Base-by-base conservation (phyloP, 2,329 filamentous ascomycete genomes). In the Phaeosphaeria sp. region DNA sequence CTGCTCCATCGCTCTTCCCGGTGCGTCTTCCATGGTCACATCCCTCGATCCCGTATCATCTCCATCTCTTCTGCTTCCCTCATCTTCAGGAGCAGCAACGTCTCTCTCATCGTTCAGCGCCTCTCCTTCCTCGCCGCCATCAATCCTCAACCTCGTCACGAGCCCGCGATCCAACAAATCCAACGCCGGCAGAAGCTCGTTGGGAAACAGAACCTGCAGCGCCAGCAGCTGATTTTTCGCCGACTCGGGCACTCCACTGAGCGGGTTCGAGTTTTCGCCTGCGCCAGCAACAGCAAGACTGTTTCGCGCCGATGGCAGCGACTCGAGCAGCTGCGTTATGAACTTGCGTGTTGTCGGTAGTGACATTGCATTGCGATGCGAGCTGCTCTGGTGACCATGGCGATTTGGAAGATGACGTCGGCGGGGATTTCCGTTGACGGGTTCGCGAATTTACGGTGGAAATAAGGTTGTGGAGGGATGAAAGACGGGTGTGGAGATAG, bases 161-260 rank as follows among this genome's bases (percentile, higher is more conserved):
- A 95, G 84, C 2, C 84, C 80, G 24, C 92, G 86, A 75, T 99
- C 95, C 0, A 99, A 83, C 0, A 98, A 83, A 75, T 98, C 93
- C 2, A 99, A 83, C 0, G 94, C 92, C 2, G 92, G 91, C 1
- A 97, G 87, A 1, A 97, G 80, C 53, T 92, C 85, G 61, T 87
- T 86, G 0, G 93, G 93, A 71, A 96, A 96, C 15, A 97, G 80
- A 33, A 92, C 90, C 78, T 97, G 93, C 0, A 97, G 84, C 0
- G 91, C 92, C 1, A 92, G 80, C n/a, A 97, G 80, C 17, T 90
- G 79, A 49, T 74, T 75, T 65, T 74, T 77, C 44, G 66, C 56
- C 20, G 59, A 22, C 39, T 74, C 62, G 7, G 69, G 52, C 56
- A 66, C 56, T 58, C 56, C 53, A 63, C 55, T 65, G 18, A 81